Evolutionary conservation across 257 asterid species (phyloP).

Genomic region (Paulownia fortunei): DNA sequence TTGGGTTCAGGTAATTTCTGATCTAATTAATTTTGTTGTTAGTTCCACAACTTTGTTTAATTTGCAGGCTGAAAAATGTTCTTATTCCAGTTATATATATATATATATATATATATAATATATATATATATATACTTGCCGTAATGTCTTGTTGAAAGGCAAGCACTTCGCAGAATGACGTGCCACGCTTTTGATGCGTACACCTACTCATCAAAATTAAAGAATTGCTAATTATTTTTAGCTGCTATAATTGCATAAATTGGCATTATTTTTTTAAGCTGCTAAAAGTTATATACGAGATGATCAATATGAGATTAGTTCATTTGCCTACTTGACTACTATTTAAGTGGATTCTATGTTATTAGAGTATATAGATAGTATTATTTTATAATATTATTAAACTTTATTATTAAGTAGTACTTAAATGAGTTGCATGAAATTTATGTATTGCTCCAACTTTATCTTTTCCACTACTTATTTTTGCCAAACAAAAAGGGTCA

Average conservation of each 20-base stretch:
- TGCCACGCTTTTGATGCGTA: not conserved
- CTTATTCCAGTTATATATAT: not conserved
- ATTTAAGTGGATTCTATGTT: too few species aligned
- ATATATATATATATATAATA: too few species aligned
- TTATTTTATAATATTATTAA: too few species aligned
- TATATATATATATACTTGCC: too few species aligned
- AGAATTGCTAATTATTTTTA: not conserved
- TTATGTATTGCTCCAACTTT: too few species aligned
- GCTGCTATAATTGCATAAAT: not conserved
- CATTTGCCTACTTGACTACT: too few species aligned
- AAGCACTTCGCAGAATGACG: constrained; percentile 11
- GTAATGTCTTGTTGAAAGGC: not conserved
- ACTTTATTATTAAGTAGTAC: too few species aligned
- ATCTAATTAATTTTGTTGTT: constrained; percentile 21
- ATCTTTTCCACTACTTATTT: too few species aligned
- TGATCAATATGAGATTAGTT: not conserved
- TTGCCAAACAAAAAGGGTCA: too few species aligned
- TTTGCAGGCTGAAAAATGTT: not conserved
- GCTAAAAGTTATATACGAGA: not conserved
- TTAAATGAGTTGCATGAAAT: too few species aligned
- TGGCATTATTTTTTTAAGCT: not conserved
- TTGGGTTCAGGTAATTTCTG: constrained; percentile 33
- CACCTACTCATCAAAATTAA: not conserved
- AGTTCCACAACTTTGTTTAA: not conserved
- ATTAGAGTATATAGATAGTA: too few species aligned